These are phyloP conservation scores for Gynandropsis gynandra DNA, from an alignment of 345 rosid species.

Conservation along the genomic window DNA sequence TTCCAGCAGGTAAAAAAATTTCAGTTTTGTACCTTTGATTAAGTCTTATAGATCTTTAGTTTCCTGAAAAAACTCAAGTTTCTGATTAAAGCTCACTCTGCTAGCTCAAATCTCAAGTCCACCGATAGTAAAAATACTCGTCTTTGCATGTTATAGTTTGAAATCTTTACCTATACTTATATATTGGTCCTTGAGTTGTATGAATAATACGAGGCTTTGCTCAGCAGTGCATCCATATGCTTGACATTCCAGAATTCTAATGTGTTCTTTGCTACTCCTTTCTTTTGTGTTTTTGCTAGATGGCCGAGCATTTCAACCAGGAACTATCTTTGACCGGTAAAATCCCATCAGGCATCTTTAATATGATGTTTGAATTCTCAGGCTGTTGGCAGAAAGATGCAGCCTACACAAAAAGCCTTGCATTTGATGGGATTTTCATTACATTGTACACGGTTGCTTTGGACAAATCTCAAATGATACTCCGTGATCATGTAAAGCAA, in stretches of 20 bases:
- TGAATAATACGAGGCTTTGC: background rate
- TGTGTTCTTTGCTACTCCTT: conserved; percentile 3
- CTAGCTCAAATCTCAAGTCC: no score
- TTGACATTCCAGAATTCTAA: background rate
- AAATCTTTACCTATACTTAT: conserved; percentile 5
- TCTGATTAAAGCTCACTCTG: no score
- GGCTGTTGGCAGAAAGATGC: conserved; percentile 95
- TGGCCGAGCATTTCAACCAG: conserved; percentile 96
- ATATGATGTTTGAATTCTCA: conserved; percentile 81
- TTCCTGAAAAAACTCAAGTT: background rate
- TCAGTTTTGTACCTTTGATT: background rate
- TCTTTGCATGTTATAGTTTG: background rate
- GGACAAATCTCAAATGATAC: conserved; percentile 73
- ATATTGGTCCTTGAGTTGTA: background rate
- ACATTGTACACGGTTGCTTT: conserved; percentile 73
- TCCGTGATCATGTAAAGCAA: conserved; percentile 67
- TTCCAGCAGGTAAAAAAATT: conserved; percentile 74
- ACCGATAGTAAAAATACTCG: background rate
- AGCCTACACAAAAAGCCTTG: conserved; percentile 80
- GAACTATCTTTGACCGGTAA: conserved; percentile 80
- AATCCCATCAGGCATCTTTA: conserved; percentile 90
- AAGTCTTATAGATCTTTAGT: background rate
- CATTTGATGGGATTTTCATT: conserved; percentile 87
- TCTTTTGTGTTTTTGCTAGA: conserved; percentile 33
- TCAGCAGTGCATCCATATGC: background rate